Base-by-base conservation (phyloP, 2,329 filamentous ascomycete species). In the Neofusicoccum kwambonambiense region DNA sequence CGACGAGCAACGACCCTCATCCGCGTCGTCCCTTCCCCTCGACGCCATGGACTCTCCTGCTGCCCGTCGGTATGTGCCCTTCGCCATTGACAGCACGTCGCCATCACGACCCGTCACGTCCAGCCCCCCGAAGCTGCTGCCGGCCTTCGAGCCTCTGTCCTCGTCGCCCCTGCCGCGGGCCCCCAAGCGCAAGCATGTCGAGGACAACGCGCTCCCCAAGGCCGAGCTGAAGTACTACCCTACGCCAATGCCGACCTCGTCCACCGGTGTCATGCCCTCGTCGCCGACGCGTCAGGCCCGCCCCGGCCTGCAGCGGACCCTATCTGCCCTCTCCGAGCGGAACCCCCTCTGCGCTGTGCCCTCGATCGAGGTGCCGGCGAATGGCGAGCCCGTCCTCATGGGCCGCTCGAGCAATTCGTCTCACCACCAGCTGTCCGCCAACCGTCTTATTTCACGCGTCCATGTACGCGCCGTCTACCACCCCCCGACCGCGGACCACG, bases 351-450 rank as follows among this genome's bases (percentile, higher is more conserved):
- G 89, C 61, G 86, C 90, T 58, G 89, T 99, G 58, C 92, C 93
- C n/a, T 88, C 89, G 22, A 83, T 98, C 68, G 87, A 91, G 75
- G 86, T 98, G 17, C 88, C 89, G 63, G 89, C 89, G 69, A 92
- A 90, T 78, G 93, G 94, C 68, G 91, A 96, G 71, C 82, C 88
- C 13, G 80, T 97, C 39, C 84, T 90, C 67, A 95, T 99, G 90
- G 95, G 95, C 68, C 87, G 95, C 69, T 97, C 93, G 5, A 97
- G 92, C 80, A 94, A 92, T 78, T 96, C 93, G 13, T 96, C 93
- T n/a, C 89, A 97, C 75, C 95, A 94, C 77, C 94, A 97, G 79
- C 85, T 99, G 13, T 95, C 95, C 31, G 88, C 92, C 70, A 97
- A 96, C 79, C 91, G 93, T 52, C 87, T 96, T 66, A 92, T 99